Base-by-base conservation (phyloP, 768 basidiomycete species). In the Sutorius australiensis region DNA sequence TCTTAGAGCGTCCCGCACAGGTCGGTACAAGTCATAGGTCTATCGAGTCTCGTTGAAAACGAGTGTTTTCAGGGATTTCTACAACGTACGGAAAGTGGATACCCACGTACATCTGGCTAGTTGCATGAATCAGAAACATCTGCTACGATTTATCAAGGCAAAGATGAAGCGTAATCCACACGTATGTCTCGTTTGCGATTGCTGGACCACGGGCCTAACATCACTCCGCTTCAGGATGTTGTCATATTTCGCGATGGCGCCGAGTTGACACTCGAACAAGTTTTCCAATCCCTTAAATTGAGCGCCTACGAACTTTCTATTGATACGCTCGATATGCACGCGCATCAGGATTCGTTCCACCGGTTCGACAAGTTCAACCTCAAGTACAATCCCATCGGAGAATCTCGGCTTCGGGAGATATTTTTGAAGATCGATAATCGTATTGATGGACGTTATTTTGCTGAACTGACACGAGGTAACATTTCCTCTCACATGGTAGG, bases 251-350 rank as follows among this genome's bases (percentile, higher is more conserved):
- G 97, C 53, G 97, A 99, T 61, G 92, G 87, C 6, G 83, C 86
- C 13, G 83, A 92, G 60, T 75, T 98, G 14, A 97, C 92, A 0
- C 77, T 99, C 1, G 78, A 84, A 46, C 84, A 98, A 74, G 97
- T 99, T n/a, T 99, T 99, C 72, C 81, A 97, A 64, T 95, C 92
- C 12, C 81, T 99, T 28, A 86, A 95, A 61, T 76, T 99, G 37
- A 95, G 90, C 1, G 95, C 97, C 2, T 99, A 99, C 68, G 97
- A 99, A 61, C 80, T 99, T 32, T 97, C 94, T 11, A 98, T 99
- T 66, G 97, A 99, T 66, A 99, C 97, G 3, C 81, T 99, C 37
- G 97, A 99, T 66, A 99, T 99, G 97, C 97, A 98, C 58, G 97
- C 95, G 0, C 95, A 99, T 69, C 88, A 91, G 58, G 95, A 97